These are phyloP conservation scores for Leishmania tarentolae DNA, from an alignment of 208 protist species.

Conservation along the genomic window DNA sequence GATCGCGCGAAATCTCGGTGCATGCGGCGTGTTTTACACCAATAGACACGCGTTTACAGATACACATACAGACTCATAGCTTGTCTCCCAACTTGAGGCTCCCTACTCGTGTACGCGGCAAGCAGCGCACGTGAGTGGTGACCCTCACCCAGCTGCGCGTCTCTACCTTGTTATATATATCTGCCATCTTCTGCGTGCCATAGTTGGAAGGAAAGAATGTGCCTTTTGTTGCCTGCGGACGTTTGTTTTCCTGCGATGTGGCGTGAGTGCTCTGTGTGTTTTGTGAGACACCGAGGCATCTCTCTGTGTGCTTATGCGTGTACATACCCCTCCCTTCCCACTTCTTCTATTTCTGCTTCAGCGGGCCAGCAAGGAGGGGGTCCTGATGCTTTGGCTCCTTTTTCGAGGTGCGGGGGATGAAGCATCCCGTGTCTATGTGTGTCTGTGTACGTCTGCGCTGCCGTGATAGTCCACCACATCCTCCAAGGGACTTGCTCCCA, in stretches of 20 bases:
- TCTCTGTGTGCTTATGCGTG: neutral
- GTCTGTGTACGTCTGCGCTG: neutral
- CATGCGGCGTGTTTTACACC: neutral
- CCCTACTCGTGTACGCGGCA: no score
- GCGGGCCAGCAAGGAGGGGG: neutral
- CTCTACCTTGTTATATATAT: neutral
- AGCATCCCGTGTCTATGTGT: neutral
- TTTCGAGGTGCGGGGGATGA: neutral
- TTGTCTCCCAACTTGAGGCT: neutral
- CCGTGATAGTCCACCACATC: neutral
- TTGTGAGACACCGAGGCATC: neutral
- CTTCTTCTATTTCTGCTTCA: neutral
- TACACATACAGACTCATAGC: no score
- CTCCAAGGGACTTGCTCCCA: neutral
- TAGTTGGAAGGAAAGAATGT: neutral
- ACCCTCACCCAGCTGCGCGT: neutral
- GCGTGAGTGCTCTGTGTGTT: neutral
- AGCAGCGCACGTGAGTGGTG: neutral
- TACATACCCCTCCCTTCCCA: neutral
- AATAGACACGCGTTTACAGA: neutral
- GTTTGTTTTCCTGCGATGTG: neutral
- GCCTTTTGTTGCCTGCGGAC: neutral
- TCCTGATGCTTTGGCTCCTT: neutral
- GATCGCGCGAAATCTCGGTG: neutral
- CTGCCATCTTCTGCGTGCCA: neutral